Evolutionary conservation across 2,329 filamentous ascomycete genomes (phyloP), one percentile per base, ranked within the genome.

Genomic region (Talaromyces sp.): DNA sequence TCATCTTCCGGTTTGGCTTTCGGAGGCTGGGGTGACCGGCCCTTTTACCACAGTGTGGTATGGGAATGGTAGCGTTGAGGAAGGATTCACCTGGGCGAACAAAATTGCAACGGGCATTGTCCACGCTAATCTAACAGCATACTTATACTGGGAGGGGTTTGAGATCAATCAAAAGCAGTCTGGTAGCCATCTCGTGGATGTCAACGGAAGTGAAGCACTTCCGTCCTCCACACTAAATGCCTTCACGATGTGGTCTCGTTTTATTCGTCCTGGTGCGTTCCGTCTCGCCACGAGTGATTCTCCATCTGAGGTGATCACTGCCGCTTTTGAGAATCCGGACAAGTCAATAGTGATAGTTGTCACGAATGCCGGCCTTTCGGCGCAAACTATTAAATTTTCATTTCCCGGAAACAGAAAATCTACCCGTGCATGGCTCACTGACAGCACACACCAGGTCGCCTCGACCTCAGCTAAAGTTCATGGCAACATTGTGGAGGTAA

Each of bases 1-100:
- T 41, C 31, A 10, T 12, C 57, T 59, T 12, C 53, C 24, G 17
- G 27, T 38, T 6, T 59, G 57, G 57, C 24, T 46, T 11, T 54
- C 57, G 17, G 57, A 59, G 19, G 57, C 52, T 9, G 57, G 54
- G 3, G 31, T 59, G 17, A 41, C 32, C 17, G 52, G 54, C 21
- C 32, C 32, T 10, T 59, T 55, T 29, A 27, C 19, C 17, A 55
- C 51, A 17, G 35, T 52, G 6, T 59, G 57, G 57, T 55, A 59
- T 21, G 27, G n/a, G 8, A 59, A 27, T 21, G 57, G 57, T 14
- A 41, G 32, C 19, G 14, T 54, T 19, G 32, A 21, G 26, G 57
- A 59, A 50, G 57, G 57, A 9, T 54, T 59, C 17, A 55, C 52
- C 35, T 59, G 57, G 57, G 57, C 57, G 10, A 50, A 50, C 19